Evolutionary conservation across 2,329 filamentous ascomycete genomes (phyloP), one percentile per base, ranked within the genome.

Genomic region (Aspergillus candidus): DNA sequence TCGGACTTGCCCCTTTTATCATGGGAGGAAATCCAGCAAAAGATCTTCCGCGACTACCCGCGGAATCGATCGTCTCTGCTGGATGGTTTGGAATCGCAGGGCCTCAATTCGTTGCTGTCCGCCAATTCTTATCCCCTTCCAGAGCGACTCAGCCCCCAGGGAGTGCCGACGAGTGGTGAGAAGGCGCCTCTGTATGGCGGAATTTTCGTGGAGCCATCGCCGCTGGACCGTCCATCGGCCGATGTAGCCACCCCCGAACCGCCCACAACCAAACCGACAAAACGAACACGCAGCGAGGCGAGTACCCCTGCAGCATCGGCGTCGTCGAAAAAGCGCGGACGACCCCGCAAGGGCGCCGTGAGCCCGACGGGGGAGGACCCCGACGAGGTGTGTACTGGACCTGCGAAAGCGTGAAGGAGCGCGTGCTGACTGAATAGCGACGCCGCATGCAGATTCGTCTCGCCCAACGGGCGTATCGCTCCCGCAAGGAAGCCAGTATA

Each of bases 381-480:
- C 3, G 50, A 56, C 39, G 52, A 56, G 50, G 53, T 56, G 47
- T 15, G 44, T 43, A 8, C 7, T 6, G 6, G 22, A 27, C 22
- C 6, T 7, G 22, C 22, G 22, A 27, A 8, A 27, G 22, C 2
- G 6, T 10, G 2, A 10, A 27, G 6, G 22, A 27, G 6, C 22
- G 22, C 37, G 11, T 30, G 13, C 22, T 39, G 13, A 37, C 33
- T 3, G 18, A 15, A 29, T 13, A 59, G 56, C 54, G 55, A 32
- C 45, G 56, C 7, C 55, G 56, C 22, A 51, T 50, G 47, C 56
- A 59, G 43, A 56, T 55, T 30, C 55, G 56, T 30, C 45, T 57
- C 32, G 56, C 55, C 12, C 56, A 59, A 47, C 52, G 55, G 5
- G 56, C 56, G 3, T 59, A 58, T 44, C 55, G 56, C 13, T 58